Percentiles rank a stretch among this genome's conserved stretches.
These are phyloP conservation scores for Mortierella sp. DNA, from an alignment of 371 early-diverging fungal genomes.

Conservation along the genomic window DNA sequence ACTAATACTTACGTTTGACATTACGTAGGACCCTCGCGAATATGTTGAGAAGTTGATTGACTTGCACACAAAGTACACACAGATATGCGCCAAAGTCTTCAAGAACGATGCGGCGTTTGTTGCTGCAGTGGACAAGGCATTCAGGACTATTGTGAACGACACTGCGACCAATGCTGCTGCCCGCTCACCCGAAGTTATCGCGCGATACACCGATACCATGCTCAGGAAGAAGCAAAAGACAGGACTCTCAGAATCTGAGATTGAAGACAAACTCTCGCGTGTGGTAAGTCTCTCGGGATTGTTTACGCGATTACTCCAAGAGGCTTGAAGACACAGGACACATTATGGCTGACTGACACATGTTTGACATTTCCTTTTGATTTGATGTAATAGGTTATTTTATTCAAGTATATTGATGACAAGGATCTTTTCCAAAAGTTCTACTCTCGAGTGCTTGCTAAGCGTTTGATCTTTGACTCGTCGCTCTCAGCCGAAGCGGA, in stretches of 20 bases:
- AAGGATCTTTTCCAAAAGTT: slow-evolving; percentile 93
- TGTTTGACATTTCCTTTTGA: not conserved
- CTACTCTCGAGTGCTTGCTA: slow-evolving; percentile 84
- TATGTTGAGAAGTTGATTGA: slow-evolving; percentile 77
- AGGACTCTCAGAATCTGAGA: slow-evolving; percentile 59
- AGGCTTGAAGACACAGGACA: not conserved
- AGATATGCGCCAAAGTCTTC: slow-evolving; percentile 75
- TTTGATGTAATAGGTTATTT: slow-evolving; percentile 66
- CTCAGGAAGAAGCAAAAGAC: slow-evolving; percentile 70
- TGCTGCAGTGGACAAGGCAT: slow-evolving; percentile 90
- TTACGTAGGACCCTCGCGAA: slow-evolving; percentile 75
- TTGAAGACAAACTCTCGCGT: slow-evolving; percentile 57
- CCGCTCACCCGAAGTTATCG: slow-evolving; percentile 83
- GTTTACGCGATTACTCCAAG: not conserved
- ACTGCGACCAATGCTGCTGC: slow-evolving; percentile 64
- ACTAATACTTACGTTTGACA: not conserved
- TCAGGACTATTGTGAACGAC: slow-evolving; percentile 83
- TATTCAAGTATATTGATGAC: slow-evolving; percentile 91
- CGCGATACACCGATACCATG: slow-evolving; percentile 87
- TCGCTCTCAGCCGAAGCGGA: slow-evolving; percentile 86
- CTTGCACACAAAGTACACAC: slow-evolving; percentile 76
- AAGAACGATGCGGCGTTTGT: slow-evolving; percentile 78
- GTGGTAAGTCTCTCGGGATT: slow-evolving; percentile 38
- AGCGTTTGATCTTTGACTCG: slow-evolving; percentile 81
- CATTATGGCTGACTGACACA: not conserved